phyloP scores from a whole-genome alignment of 495 filamentous ascomycete genomes.

The Elasticomyces elasticus region DNA sequence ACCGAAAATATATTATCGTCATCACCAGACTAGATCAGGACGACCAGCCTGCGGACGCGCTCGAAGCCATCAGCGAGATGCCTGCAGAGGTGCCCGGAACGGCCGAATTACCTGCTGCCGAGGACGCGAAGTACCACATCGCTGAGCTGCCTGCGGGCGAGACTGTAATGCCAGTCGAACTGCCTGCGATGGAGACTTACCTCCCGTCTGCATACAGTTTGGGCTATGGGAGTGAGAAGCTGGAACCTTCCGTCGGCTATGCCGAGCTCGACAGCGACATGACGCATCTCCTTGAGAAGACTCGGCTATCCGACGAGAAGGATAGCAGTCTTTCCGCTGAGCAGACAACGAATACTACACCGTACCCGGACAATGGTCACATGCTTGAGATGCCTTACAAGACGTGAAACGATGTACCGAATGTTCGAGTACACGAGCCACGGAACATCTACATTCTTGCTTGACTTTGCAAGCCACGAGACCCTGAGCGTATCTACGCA shows the following conservation, averaged over 20 bases:
- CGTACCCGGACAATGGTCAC: too few relatives aligned
- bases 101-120: background rate
- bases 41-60: background rate
- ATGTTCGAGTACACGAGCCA: too few relatives aligned
- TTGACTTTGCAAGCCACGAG: too few relatives aligned
- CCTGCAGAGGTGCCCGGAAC: background rate
- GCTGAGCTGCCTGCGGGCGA: slow-evolving; percentile 9
- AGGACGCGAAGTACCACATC: background rate
- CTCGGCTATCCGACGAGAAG: background rate
- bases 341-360: too few relatives aligned
- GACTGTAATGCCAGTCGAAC: background rate
- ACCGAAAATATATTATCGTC: slow-evolving; percentile 14
- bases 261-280: slow-evolving; percentile 11
- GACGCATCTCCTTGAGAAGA: slow-evolving; percentile 4
- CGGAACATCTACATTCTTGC: too few relatives aligned
- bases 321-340: too few relatives aligned
- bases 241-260: background rate
- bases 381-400: too few relatives aligned
- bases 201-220: background rate
- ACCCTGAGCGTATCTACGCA: too few relatives aligned
- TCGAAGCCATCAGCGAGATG: slow-evolving; percentile 1
- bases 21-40: slow-evolving; percentile 6
- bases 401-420: too few relatives aligned
- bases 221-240: slow-evolving; percentile 2
- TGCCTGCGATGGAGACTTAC: background rate